Base-by-base conservation (phyloP, 179 eudicot genomes). In the Gypsophila paniculata region DNA sequence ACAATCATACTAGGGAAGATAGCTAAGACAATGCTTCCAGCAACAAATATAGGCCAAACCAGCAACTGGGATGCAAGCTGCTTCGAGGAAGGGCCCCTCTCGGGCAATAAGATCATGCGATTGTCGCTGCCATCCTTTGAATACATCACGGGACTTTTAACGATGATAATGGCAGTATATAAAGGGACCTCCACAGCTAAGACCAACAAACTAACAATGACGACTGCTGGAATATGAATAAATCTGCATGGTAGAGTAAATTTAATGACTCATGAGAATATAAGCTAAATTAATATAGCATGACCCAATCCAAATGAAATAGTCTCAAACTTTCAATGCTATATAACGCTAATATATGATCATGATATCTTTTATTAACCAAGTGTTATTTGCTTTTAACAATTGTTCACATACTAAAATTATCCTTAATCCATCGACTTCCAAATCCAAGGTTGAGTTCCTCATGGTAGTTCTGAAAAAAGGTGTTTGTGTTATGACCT, bases 61-160 rank as follows among this genome's bases (percentile, higher is more conserved):
- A 55, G 99, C 99, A 87, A 94, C 71, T 6, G 97, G 99, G 54
- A 94, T 85, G 68, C 99, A 94, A 36, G 92, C 99, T n/a, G 91
- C 89, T 80, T 94, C 99, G 13, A 94, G 81, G 78, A 94, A 94
- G 29, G 96, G 97, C 53, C 97, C 99, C 76, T 94, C 96, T 4
- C 97, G 89, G 78, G 88, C 84, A 8, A 94, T 79, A 62, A 94
- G 86, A 80, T 94, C 99, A 26, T 88, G 92, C 61, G 82, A 79
- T 17, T 91, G 81, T 29, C 99, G 77, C n/a, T 86, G 91, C 99
- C 99, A 94, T 6, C 99, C 99, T 66, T 84, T 91, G 84, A 88
- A 82, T 74, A 65, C 96, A 91, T 82, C 79, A 75, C 83, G 6
- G 99, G 99, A 74, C 91, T 88, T 85, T 93, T 93, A 42, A 86